phyloP scores from a whole-genome alignment of 2,329 filamentous ascomycete genomes.

The Fusarium sp. region DNA sequence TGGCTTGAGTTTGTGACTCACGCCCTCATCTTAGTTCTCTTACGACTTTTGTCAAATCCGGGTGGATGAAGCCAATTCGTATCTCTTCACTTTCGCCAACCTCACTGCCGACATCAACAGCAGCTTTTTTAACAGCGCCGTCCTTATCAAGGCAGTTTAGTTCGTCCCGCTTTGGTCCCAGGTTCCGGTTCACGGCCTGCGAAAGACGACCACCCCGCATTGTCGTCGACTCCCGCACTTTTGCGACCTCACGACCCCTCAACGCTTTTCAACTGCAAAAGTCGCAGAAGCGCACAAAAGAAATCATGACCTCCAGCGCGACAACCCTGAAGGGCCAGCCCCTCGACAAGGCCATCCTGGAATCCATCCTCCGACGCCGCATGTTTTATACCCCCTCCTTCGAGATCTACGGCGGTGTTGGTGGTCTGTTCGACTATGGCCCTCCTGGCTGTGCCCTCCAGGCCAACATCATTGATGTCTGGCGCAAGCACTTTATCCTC shows the following conservation, averaged over 20 bases:
- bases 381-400: constrained; percentile 97
- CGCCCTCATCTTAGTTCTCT: constrained; percentile 41
- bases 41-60: constrained; percentile 39
- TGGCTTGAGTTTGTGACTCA: constrained; percentile 50
- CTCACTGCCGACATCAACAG: constrained; percentile 24
- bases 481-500: constrained; percentile 93
- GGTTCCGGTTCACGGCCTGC: constrained; percentile 46
- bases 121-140: constrained; percentile 28
- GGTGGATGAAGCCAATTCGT: constrained; percentile 53
- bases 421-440: constrained; percentile 93
- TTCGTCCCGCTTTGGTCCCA: constrained; percentile 28
- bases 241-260: constrained; percentile 52
- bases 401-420: constrained; percentile 93
- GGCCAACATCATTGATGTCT: constrained; percentile 88
- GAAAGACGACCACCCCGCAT: constrained; percentile 45
- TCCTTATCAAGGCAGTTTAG: constrained; percentile 41
- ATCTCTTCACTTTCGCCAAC: constrained; percentile 37
- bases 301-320: constrained; percentile 65
- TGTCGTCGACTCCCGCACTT: constrained; percentile 45
- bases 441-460: constrained; percentile 89
- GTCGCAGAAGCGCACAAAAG: constrained; percentile 46
- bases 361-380: constrained; percentile 88
- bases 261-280: constrained; percentile 51
- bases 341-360: constrained; percentile 86
- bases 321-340: constrained; percentile 92